Percentiles rank a stretch among this genome's conserved stretches.
phyloP scores from a whole-genome alignment of 2,329 filamentous ascomycete species.

The Clonostachys solani region DNA sequence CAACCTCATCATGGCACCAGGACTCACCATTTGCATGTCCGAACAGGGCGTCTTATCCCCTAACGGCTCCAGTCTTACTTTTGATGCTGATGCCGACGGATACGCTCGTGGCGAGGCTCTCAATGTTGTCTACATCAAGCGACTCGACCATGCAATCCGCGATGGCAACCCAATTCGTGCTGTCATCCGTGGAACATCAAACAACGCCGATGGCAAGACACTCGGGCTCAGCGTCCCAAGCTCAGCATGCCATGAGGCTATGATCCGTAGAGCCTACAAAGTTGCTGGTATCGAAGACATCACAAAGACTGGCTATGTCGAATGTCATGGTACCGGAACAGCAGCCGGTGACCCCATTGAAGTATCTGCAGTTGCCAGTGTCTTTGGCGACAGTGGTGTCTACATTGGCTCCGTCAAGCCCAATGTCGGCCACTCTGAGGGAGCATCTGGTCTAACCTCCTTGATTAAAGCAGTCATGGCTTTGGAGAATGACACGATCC shows the following conservation, averaged over 20 bases:
- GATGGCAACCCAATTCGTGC: conserved; percentile 33
- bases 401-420: conserved; percentile 27
- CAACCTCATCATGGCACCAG: conserved; percentile 1
- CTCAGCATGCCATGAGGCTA: conserved; percentile 20
- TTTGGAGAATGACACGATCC: conserved; percentile 33
- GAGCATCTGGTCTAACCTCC: conserved; percentile 31
- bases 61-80: conserved; percentile 18
- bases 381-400: conserved; percentile 18
- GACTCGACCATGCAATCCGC: conserved; percentile 32
- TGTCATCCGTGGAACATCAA: conserved; percentile 21
- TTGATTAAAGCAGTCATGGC: conserved; percentile 34
- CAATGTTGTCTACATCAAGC: conserved; percentile 34
- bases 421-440: conserved; percentile 37
- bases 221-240: conserved; percentile 34
- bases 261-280: conserved; percentile 31
- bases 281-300: conserved; percentile 13
- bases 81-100: conserved; percentile 34
- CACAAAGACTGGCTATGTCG: conserved; percentile 18
- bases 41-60: conserved; percentile 17
- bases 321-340: conserved; percentile 42
- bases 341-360: conserved; percentile 36
- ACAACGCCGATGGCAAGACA: conserved; percentile 32
- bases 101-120: conserved; percentile 42
- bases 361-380: conserved; percentile 20
- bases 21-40: conserved; percentile 7